phyloP scores from a whole-genome alignment of 345 rosid species.

The Moringa oleifera region DNA sequence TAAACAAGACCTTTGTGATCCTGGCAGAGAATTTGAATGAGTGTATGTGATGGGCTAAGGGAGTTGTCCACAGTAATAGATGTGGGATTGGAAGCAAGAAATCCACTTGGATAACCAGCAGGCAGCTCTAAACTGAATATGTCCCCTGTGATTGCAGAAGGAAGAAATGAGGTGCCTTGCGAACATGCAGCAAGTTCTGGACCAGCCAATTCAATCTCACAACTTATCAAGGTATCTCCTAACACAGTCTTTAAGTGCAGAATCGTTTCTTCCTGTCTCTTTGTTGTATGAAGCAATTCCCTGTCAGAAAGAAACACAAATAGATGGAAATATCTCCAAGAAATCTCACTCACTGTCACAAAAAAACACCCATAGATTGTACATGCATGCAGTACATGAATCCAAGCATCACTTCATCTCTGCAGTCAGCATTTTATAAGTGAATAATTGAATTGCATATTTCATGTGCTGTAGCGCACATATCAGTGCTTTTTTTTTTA shows the following conservation, averaged over 20 bases:
- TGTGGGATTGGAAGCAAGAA: slow-evolving; percentile 30
- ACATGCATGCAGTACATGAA: too few relatives aligned
- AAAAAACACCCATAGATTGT: too few relatives aligned
- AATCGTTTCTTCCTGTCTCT: slow-evolving; percentile 44
- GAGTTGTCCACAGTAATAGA: slow-evolving; percentile 46
- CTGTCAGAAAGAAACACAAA: slow-evolving; percentile 16
- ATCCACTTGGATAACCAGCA: slow-evolving; percentile 25
- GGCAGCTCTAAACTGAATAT: slow-evolving; percentile 44
- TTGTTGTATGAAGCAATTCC: slow-evolving; percentile 45
- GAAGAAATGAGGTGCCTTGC: slow-evolving; percentile 53
- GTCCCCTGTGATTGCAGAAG: slow-evolving; percentile 43
- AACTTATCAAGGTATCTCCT: slow-evolving; percentile 48
- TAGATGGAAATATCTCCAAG: too few relatives aligned
- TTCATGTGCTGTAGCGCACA: too few relatives aligned
- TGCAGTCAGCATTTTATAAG: too few relatives aligned
- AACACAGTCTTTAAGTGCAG: slow-evolving; percentile 30
- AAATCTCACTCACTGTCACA: neutral
- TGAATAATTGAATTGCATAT: too few relatives aligned
- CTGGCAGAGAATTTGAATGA: slow-evolving; percentile 49
- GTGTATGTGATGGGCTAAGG: slow-evolving; percentile 58
- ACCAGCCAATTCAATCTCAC: slow-evolving; percentile 57
- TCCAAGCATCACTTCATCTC: too few relatives aligned
- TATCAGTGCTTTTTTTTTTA: too few relatives aligned
- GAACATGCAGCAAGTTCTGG: slow-evolving; percentile 53
- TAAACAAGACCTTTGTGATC: slow-evolving; percentile 75